Conservation (phyloP, 202 grass and related monocot genomes). For the Zoysia matrella region DNA sequence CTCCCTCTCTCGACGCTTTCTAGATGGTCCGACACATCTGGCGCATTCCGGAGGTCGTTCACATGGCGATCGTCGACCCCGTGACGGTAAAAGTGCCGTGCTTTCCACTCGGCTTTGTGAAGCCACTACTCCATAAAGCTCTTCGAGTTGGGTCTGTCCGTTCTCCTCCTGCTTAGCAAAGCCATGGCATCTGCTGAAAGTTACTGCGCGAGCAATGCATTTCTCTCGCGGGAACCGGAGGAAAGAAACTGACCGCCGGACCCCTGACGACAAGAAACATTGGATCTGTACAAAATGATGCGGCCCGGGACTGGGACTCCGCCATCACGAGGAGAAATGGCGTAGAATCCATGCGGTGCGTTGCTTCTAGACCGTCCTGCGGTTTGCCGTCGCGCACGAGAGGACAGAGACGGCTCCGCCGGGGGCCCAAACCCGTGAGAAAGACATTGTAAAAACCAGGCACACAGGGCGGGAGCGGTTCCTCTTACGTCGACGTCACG, state of each 20-base stretch:
- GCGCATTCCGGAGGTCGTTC: not conserved
- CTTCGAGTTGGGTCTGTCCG: not conserved
- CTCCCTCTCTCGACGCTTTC: not conserved
- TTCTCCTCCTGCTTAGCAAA: not conserved
- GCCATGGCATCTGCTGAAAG: not conserved
- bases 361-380: constrained; percentile 43
- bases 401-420: constrained; percentile 33
- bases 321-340: constrained; percentile 45
- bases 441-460: not conserved
- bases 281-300: not conserved
- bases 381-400: not conserved
- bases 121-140: too few relatives aligned
- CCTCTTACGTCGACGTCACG: too few relatives aligned
- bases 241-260: not conserved
- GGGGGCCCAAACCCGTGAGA: not conserved
- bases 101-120: not conserved
- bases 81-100: not conserved
- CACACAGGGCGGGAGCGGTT: not conserved
- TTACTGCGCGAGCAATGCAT: not conserved
- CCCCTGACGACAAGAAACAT: not conserved
- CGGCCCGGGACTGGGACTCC: constrained; percentile 7
- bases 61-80: not conserved
- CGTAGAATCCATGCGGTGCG: constrained; percentile 60
- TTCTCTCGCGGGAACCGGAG: not conserved
- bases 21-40: constrained; percentile 13